Evolutionary conservation across 768 basidiomycete genomes (phyloP).

Genomic region (Kwoniella sp.): DNA sequence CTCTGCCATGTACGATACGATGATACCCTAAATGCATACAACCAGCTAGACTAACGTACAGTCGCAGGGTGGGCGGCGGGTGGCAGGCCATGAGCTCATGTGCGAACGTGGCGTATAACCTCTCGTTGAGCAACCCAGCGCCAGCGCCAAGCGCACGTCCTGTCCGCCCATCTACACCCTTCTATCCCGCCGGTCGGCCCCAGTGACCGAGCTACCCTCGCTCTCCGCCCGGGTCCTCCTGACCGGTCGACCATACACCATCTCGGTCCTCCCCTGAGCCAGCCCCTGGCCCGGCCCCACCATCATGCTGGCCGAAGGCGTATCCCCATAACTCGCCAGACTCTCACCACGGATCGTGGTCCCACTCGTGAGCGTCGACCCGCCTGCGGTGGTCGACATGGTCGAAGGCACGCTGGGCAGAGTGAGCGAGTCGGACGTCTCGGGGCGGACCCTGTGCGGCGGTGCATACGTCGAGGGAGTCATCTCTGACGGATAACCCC

Average conservation of each 20-base stretch:
- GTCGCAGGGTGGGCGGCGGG: too few species aligned
- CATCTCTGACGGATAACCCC: too few species aligned
- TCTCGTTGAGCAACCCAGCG: too few species aligned
- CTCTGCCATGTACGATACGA: too few species aligned
- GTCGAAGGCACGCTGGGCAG: background rate
- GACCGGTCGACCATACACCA: slow-evolving; percentile 13
- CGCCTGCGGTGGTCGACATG: slow-evolving; percentile 3
- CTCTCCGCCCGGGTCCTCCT: slow-evolving; percentile 7
- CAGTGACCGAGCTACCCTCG: slow-evolving; percentile 5
- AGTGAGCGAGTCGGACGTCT: background rate
- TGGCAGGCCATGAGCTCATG: too few species aligned
- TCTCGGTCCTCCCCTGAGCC: background rate
- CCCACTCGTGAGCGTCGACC: slow-evolving; percentile 1
- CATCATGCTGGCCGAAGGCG: slow-evolving; percentile 1
- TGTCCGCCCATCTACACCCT: too few species aligned
- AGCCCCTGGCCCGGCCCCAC: background rate
- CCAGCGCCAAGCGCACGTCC: too few species aligned
- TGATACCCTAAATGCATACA: too few species aligned
- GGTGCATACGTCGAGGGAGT: background rate
- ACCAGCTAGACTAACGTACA: too few species aligned
- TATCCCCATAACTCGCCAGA: slow-evolving; percentile 15
- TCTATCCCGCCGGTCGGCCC: too few species aligned
- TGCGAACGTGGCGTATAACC: too few species aligned
- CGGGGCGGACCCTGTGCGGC: background rate
- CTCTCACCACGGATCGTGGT: slow-evolving; percentile 15